These are phyloP conservation scores for Stylonectria norvegica DNA, from an alignment of 2,329 filamentous ascomycete species.

Conservation along the genomic window DNA sequence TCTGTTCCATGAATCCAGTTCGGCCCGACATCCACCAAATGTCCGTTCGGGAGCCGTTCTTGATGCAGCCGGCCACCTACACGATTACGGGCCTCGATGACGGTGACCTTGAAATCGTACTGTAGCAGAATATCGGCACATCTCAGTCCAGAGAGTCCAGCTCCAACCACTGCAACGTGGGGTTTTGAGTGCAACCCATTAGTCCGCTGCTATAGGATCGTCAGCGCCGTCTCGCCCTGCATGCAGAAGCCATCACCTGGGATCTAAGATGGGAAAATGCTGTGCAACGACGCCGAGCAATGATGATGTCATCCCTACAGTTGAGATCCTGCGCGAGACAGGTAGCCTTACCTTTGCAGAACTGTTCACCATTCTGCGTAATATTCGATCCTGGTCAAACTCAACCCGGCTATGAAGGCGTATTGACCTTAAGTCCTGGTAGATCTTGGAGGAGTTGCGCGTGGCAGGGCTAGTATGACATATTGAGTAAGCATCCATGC, in stretches of 20 bases:
- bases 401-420: constrained; percentile 36
- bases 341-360: constrained; percentile 35
- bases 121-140: constrained; percentile 65
- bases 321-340: too few species aligned
- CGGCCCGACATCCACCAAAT: constrained; percentile 60
- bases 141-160: constrained; percentile 66
- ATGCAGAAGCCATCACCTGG: too few species aligned
- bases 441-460: constrained; percentile 45
- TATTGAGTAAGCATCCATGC: constrained; percentile 53
- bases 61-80: constrained; percentile 64
- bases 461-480: constrained; percentile 44
- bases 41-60: constrained; percentile 44
- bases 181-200: too few species aligned
- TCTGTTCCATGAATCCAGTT: constrained; percentile 78
- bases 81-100: constrained; percentile 65
- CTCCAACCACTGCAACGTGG: constrained; percentile 66
- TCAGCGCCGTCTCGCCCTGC: too few species aligned
- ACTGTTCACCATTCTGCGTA: constrained; percentile 29
- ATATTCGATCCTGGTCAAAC: constrained; percentile 30
- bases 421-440: constrained; percentile 46
- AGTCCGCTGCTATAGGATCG: too few species aligned
- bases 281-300: too few species aligned
- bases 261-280: too few species aligned
- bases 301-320: too few species aligned
- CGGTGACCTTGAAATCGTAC: constrained; percentile 63